Conservation (phyloP, 352 stramenopile species). For the Phytophthora cryptogea region DNA sequence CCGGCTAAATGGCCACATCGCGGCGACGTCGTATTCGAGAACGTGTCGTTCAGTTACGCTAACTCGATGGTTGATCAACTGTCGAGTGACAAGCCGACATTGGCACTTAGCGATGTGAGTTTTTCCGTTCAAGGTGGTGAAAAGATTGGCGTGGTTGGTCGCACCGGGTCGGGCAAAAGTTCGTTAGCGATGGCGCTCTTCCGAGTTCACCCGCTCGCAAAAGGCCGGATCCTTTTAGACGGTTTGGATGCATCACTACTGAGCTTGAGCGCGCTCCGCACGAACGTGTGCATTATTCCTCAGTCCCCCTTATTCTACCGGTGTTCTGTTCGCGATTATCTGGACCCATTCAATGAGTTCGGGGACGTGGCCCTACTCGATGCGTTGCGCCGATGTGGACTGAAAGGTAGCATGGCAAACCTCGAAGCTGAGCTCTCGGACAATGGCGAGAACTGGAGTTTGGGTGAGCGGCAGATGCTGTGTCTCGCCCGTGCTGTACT, state of each 20-base stretch:
- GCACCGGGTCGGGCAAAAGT: constrained; percentile 67
- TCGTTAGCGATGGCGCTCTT: constrained; percentile 64
- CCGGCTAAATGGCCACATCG: constrained; percentile 32
- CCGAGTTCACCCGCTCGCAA: constrained; percentile 39
- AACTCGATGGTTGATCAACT: constrained; percentile 8
- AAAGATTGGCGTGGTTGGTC: constrained; percentile 64
- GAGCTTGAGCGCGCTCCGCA: constrained; percentile 44
- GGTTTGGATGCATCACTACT: constrained; percentile 74
- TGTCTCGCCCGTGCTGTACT: constrained; percentile 96
- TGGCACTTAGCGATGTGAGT: constrained; percentile 53
- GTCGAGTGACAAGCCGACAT: constrained; percentile 19
- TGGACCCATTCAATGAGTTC: constrained; percentile 90
- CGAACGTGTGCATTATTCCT: constrained; percentile 76
- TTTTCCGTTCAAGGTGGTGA: constrained; percentile 50
- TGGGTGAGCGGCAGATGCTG: constrained; percentile 96
- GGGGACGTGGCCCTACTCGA: constrained; percentile 57
- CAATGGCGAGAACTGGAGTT: constrained; percentile 94
- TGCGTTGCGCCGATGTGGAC: constrained; percentile 45
- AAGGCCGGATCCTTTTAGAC: constrained; percentile 88
- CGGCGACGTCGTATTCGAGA: constrained; percentile 40
- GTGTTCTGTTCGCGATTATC: constrained; percentile 91
- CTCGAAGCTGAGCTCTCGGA: constrained; percentile 60
- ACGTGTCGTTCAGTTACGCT: constrained; percentile 39
- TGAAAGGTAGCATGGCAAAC: constrained; percentile 41
- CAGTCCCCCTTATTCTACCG: constrained; percentile 93